These are phyloP conservation scores for Musa troglodytarum DNA, from an alignment of 176 grass and related monocot genomes.

Conservation along the genomic window DNA sequence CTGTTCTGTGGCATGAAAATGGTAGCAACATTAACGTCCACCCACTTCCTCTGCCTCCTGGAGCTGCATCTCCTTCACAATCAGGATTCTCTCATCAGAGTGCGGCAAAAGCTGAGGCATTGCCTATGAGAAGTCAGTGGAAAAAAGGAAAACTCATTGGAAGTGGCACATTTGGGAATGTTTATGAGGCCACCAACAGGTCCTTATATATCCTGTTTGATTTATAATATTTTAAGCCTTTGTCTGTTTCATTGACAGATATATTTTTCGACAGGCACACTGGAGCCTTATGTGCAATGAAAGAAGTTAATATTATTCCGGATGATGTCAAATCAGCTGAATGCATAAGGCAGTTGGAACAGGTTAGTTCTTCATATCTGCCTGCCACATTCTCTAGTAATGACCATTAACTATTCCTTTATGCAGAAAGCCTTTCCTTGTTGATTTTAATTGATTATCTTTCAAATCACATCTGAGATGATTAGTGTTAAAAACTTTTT, in stretches of 20 bases:
- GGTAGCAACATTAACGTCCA: conserved; percentile 44
- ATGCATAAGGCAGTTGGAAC: conserved; percentile 76
- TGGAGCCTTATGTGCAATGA: conserved; percentile 98
- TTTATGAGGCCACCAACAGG: conserved; percentile 89
- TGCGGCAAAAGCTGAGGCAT: conserved; percentile 39
- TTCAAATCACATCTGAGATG: no score
- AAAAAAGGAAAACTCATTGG: conserved; percentile 84
- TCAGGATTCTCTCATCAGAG: conserved; percentile 34
- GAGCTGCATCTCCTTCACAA: conserved; percentile 36
- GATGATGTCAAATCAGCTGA: conserved; percentile 85
- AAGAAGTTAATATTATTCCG: conserved; percentile 98
- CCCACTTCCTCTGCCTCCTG: conserved; percentile 73
- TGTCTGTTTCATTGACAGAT: conserved; percentile 20
- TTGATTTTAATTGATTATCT: no score
- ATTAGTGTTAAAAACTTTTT: no score
- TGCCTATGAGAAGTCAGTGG: conserved; percentile 62
- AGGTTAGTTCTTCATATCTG: conserved; percentile 37
- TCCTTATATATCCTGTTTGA: conserved; percentile 20
- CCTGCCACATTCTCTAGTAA: not conserved
- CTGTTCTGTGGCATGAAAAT: conserved; percentile 27
- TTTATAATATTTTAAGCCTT: conserved; percentile 1
- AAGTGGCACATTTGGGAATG: conserved; percentile 91
- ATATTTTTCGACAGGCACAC: conserved; percentile 51
- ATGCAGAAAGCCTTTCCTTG: not conserved
- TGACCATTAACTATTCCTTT: not conserved